Evolutionary conservation across 352 stramenopile genomes (phyloP).

Genomic region (Pythium periplocum): DNA sequence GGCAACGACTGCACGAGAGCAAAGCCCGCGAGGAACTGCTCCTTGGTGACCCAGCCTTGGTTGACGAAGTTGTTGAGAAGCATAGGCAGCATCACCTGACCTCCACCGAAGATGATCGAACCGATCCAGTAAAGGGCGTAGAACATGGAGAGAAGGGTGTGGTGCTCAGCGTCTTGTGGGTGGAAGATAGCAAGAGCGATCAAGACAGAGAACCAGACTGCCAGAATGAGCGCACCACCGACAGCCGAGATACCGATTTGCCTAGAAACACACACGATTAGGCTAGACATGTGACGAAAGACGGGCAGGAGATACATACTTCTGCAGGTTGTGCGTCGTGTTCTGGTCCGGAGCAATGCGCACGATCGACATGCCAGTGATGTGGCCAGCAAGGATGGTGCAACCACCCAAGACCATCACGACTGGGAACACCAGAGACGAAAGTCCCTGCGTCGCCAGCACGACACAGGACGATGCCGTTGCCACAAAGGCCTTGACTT

Average conservation of each 20-base stretch:
- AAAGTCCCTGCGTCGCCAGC: conserved; percentile 52
- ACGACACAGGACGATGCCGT: conserved; percentile 62
- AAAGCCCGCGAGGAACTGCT: conserved; percentile 92
- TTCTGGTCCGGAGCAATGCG: conserved; percentile 20
- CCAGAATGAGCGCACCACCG: conserved; percentile 66
- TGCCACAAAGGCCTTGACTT: conserved; percentile 59
- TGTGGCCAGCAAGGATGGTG: conserved; percentile 42
- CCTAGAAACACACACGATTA: conserved; percentile 23
- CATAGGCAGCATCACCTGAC: conserved; percentile 91
- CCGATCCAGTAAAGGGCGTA: conserved; percentile 94
- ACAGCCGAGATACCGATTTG: conserved; percentile 87
- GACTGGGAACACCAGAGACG: conserved; percentile 81
- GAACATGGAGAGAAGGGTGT: conserved; percentile 65
- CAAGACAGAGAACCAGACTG: conserved; percentile 75
- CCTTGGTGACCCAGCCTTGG: conserved; percentile 87
- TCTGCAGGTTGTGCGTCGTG: conserved; percentile 32
- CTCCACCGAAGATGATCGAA: conserved; percentile 93
- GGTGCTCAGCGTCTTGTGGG: conserved; percentile 29
- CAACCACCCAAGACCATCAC: conserved; percentile 79
- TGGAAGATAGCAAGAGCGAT: conserved; percentile 45
- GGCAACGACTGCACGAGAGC: conserved; percentile 91
- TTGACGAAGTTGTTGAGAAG: conserved; percentile 78
- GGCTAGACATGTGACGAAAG: conserved; percentile 7
- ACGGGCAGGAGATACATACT: conserved; percentile 13
- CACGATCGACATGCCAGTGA: conserved; percentile 27